phyloP scores from a whole-genome alignment of 345 rosid genomes.

The Melastoma malabathricum region DNA sequence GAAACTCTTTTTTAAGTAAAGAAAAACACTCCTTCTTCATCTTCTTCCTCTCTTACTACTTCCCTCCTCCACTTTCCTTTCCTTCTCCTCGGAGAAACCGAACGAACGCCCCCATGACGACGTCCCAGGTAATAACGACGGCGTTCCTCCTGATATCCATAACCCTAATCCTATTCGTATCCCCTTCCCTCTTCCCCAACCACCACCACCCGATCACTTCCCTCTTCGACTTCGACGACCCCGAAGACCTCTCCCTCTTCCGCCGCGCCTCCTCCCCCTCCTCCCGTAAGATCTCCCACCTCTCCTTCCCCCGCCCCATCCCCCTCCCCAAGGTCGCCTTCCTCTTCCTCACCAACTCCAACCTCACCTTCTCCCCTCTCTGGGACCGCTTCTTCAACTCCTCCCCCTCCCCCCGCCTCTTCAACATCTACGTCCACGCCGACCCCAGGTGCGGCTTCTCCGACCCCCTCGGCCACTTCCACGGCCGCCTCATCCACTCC shows the following conservation, averaged over 20 bases:
- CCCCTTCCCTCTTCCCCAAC: conserved; percentile 22
- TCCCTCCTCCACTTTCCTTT: too few relatives aligned
- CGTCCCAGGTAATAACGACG: too few relatives aligned
- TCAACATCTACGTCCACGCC: conserved; percentile 71
- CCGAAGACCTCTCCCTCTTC: conserved; percentile 57
- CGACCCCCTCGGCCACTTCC: conserved; percentile 16
- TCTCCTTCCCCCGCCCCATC: conserved; percentile 11
- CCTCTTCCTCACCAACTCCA: conserved; percentile 82
- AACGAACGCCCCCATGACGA: too few relatives aligned
- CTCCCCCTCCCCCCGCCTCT: conserved; percentile 32
- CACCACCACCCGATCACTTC: not conserved
- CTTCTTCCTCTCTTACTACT: too few relatives aligned
- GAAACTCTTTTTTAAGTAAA: too few relatives aligned
- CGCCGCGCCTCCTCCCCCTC: conserved; percentile 27
- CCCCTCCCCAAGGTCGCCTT: conserved; percentile 73
- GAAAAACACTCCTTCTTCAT: too few relatives aligned
- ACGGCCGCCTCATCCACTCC: conserved; percentile 41
- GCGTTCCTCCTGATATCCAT: too few relatives aligned
- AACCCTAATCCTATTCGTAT: conserved; percentile 22
- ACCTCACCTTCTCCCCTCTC: conserved; percentile 57
- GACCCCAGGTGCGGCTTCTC: conserved; percentile 35
- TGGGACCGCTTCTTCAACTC: conserved; percentile 71
- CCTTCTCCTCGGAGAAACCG: too few relatives aligned
- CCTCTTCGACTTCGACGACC: conserved; percentile 27
- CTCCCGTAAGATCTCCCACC: conserved; percentile 18